Conservation (phyloP, 2,329 filamentous ascomycete species). For the Monilinia polystroma region DNA sequence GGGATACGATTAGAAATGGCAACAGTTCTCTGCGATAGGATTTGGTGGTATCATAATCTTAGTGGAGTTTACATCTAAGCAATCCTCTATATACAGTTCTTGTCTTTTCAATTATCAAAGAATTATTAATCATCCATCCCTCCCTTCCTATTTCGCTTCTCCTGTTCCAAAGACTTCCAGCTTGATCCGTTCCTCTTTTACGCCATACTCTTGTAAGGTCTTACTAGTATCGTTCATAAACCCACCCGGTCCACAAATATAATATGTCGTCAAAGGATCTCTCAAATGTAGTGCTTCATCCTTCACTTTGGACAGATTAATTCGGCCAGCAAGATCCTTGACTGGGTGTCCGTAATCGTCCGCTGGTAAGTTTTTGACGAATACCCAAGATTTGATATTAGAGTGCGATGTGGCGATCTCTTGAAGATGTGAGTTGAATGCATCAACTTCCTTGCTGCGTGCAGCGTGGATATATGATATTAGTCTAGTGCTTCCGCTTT, state of each 20-base stretch:
- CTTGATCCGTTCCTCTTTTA: neutral
- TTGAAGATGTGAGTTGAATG: constrained; percentile 55
- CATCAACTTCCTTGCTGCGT: constrained; percentile 50
- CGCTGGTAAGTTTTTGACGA: neutral
- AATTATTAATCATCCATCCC: neutral
- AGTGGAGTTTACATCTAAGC: neutral
- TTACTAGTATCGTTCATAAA: constrained; percentile 18
- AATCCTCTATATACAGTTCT: neutral
- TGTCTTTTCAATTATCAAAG: neutral
- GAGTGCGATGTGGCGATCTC: neutral
- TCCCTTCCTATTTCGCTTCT: neutral
- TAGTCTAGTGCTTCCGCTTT: constrained; percentile 44
- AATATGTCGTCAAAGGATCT: constrained; percentile 2
- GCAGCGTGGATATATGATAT: constrained; percentile 65
- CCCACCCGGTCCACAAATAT: constrained; percentile 14
- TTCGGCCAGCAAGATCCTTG: neutral
- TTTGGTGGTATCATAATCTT: neutral
- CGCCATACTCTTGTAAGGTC: neutral
- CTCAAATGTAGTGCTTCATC: constrained; percentile 6
- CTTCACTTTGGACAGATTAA: constrained; percentile 10
- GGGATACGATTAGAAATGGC: neutral
- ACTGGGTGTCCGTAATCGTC: neutral
- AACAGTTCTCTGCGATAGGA: neutral
- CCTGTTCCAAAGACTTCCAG: constrained; percentile 18
- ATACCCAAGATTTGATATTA: constrained; percentile 6